Evolutionary conservation across 352 stramenopile species (phyloP), one percentile per base, ranked within the genome.

Genomic region (Phytophthora brassicae): DNA sequence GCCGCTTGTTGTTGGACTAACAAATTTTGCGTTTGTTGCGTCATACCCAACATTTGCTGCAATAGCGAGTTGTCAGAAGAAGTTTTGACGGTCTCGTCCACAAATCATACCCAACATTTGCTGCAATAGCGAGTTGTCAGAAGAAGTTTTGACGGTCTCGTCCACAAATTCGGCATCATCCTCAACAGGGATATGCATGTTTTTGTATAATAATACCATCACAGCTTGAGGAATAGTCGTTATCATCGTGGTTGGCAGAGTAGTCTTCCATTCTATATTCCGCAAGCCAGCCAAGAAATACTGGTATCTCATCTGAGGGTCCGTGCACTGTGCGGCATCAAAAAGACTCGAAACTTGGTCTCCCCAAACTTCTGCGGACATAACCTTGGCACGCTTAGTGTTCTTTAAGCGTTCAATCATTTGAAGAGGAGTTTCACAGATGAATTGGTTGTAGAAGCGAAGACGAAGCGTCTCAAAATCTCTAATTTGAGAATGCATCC

Each of bases 251-350:
- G 44, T 51, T 12, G 7, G 22, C 4, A 51, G 24, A 1, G 26
- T 9, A 1, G 44, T 17, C n/a, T 38, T 35, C 24, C 23, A 38
- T 7, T 38, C 26, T 6, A 2, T 26, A 26, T 24, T 51, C 6
- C n/a, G n/a, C 24, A 51, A 24, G 0, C 24, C 44, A 39, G 24
- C 4, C 44, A 51, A 26, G 44, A 51, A 51, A 16, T 51, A 51
- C 44, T 51, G 44, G 44, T 51, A 51, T 2, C 44, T 26, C 44
- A 51, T 51, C 24, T 38, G 44, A n/a, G 13, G 44, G 23, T 39
- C 26, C 2, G 9, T 23, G 17, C n/a, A 51, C 9, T 38, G 23
- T 0, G n/a, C n/a, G 1, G 22, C 23, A 7, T 51, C 44, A 11
- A 23, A 51, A 16, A 51, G 23, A 9, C 26, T 29, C 0, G 22